A percentile compares a stretch with the other conserved stretches of the same genome.
phyloP scores from a whole-genome alignment of 1,284 basidiomycete genomes.

The Lignosus rhinocerotis region DNA sequence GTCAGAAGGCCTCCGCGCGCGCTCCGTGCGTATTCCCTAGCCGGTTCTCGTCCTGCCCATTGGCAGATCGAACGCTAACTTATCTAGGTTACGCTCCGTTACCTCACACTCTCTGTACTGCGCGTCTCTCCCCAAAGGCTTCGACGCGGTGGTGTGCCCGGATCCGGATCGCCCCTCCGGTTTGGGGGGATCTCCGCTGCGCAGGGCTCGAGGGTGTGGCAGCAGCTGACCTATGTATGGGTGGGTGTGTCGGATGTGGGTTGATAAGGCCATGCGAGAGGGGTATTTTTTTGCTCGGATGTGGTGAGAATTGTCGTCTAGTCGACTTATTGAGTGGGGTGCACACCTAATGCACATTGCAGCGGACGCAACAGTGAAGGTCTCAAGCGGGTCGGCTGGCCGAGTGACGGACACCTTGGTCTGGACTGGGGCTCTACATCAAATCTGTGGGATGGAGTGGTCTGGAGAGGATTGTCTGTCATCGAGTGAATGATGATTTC shows the following conservation, averaged over 20 bases:
- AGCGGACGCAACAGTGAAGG: background rate
- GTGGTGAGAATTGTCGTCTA: background rate
- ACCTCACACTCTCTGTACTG: background rate
- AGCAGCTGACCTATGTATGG: background rate
- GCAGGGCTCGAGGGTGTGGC: background rate
- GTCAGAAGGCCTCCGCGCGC: background rate
- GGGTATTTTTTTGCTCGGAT: background rate
- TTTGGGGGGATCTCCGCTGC: background rate
- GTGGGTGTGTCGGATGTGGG: background rate
- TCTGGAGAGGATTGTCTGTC: no score
- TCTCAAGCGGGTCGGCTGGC: no score
- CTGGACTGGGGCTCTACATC: background rate
- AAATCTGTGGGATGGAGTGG: no score
- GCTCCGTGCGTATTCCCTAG: background rate
- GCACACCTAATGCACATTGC: background rate
- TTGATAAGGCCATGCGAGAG: slow-evolving; percentile 2
- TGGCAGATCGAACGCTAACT: slow-evolving; percentile 2
- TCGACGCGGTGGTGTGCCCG: background rate
- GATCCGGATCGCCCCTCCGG: no score
- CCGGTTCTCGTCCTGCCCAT: background rate
- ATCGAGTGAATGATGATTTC: no score
- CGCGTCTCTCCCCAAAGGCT: background rate
- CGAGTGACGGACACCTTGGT: no score
- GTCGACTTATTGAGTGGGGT: background rate
- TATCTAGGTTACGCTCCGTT: slow-evolving; percentile 9